phyloP scores from a whole-genome alignment of 176 grass and related monocot species.

The Ananas comosus region DNA sequence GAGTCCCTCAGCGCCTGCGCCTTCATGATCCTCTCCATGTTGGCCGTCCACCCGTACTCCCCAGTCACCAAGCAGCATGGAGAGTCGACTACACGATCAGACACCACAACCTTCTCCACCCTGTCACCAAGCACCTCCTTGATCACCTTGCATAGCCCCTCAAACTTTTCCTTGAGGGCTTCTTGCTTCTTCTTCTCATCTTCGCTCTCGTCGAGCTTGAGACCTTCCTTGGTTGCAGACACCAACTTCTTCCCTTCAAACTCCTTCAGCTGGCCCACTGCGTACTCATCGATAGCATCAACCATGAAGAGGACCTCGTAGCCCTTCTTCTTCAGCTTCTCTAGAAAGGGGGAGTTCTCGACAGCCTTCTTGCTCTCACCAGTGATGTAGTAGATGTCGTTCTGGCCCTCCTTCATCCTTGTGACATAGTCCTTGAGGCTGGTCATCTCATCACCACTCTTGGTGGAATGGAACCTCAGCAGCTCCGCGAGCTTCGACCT shows the following conservation, averaged over 20 bases:
- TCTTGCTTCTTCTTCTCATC: constrained; percentile 86
- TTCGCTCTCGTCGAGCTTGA: constrained; percentile 89
- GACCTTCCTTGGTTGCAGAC: constrained; percentile 94
- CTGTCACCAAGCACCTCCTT: constrained; percentile 93
- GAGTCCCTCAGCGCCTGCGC: constrained; percentile 84
- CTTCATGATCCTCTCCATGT: constrained; percentile 99
- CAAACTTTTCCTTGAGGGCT: constrained; percentile 77
- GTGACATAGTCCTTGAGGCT: constrained; percentile 98
- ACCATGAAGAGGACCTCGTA: constrained; percentile 89
- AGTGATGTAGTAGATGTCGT: constrained; percentile 89
- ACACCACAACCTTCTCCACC: constrained; percentile 85
- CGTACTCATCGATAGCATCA: constrained; percentile 85
- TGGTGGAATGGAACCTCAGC: constrained; percentile 90
- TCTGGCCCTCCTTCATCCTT: constrained; percentile 99
- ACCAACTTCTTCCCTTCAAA: constrained; percentile 96
- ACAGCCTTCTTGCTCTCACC: constrained; percentile 99
- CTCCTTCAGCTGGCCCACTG: constrained; percentile 91
- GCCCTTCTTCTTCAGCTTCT: constrained; percentile 91
- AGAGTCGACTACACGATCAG: constrained; percentile 82
- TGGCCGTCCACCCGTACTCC: constrained; percentile 90
- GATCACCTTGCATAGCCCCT: constrained; percentile 90
- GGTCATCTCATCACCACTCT: constrained; percentile 94
- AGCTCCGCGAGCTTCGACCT: constrained; percentile 83
- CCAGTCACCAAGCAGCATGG: constrained; percentile 93
- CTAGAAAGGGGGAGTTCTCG: constrained; percentile 93